Conservation (phyloP, 768 basidiomycete genomes). For the Tricholoma bakamatsutake region DNA sequence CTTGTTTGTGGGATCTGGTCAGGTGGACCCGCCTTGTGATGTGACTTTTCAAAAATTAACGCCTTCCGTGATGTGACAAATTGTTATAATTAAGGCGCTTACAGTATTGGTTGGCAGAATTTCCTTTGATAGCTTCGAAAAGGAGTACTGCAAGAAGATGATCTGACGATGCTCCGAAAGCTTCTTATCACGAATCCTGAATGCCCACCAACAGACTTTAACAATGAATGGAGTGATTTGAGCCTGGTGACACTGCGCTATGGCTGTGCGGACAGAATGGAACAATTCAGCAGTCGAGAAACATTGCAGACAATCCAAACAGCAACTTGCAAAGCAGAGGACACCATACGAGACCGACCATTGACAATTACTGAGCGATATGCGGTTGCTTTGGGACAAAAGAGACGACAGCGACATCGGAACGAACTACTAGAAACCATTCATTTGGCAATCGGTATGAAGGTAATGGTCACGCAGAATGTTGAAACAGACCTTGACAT, state of each 20-base stretch:
- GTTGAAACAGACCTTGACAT: slow-evolving; percentile 36
- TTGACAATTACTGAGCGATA: slow-evolving; percentile 5
- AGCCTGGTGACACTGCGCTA: slow-evolving; percentile 26
- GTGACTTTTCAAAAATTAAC: no score
- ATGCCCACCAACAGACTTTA: slow-evolving; percentile 12
- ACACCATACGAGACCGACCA: slow-evolving; percentile 9
- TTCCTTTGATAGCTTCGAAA: no score
- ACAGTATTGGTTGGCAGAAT: no score
- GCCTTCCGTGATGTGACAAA: no score
- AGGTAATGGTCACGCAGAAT: slow-evolving; percentile 34
- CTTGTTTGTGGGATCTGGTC: no score
- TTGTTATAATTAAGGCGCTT: no score
- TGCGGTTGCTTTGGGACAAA: background rate
- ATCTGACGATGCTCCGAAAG: slow-evolving; percentile 20
- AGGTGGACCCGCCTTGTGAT: no score
- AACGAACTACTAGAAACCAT: slow-evolving; percentile 15
- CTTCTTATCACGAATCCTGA: slow-evolving; percentile 14
- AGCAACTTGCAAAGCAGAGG: slow-evolving; percentile 18
- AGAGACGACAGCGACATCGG: slow-evolving; percentile 1
- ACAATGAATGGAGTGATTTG: slow-evolving; percentile 17
- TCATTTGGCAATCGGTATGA: slow-evolving; percentile 30
- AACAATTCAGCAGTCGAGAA: slow-evolving; percentile 18
- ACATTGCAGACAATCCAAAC: slow-evolving; percentile 11
- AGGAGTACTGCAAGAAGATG: slow-evolving; percentile 15
- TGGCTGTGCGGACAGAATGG: slow-evolving; percentile 21